phyloP scores from a whole-genome alignment of 768 basidiomycete genomes.

The Fistulinella prunicolor region DNA sequence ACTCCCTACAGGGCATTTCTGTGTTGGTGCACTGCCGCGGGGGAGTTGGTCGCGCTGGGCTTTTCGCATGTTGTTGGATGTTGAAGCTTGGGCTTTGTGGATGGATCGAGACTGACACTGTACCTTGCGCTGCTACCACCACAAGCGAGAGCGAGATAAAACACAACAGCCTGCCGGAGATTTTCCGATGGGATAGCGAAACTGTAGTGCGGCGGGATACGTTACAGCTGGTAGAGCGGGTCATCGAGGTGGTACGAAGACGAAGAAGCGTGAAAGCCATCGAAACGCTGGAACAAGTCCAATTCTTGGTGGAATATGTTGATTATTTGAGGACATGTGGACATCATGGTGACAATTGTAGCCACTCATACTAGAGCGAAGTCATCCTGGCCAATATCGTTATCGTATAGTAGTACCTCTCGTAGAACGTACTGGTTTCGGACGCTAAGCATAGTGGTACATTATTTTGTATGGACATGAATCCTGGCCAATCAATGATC shows the following conservation, averaged over 20 bases:
- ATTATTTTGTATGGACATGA: too few relatives aligned
- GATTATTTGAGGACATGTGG: conserved; percentile 46
- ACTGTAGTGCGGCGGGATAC: conserved; percentile 41
- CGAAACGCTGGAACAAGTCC: conserved; percentile 92
- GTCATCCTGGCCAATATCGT: background rate
- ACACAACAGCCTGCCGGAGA: background rate
- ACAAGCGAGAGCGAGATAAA: conserved; percentile 12
- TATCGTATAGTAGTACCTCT: conserved; percentile 1
- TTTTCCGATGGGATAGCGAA: conserved; percentile 20
- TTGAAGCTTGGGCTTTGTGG: conserved; percentile 89
- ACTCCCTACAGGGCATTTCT: conserved; percentile 68
- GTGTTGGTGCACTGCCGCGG: conserved; percentile 91
- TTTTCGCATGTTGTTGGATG: conserved; percentile 91
- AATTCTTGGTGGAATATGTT: conserved; percentile 76
- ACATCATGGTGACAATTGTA: background rate
- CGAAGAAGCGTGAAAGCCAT: conserved; percentile 87
- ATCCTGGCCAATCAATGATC: too few relatives aligned
- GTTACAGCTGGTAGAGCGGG: conserved; percentile 66
- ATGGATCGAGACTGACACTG: conserved; percentile 42
- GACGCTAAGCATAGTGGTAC: too few relatives aligned
- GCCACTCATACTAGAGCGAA: background rate
- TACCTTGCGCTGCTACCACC: background rate
- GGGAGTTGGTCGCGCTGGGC: conserved; percentile 89
- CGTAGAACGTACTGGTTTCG: too few relatives aligned
- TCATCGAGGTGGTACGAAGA: conserved; percentile 68